Evolutionary conservation across 495 filamentous ascomycete species (phyloP), one percentile per base, ranked within the genome.

Genomic region (Aspergillus baeticus): DNA sequence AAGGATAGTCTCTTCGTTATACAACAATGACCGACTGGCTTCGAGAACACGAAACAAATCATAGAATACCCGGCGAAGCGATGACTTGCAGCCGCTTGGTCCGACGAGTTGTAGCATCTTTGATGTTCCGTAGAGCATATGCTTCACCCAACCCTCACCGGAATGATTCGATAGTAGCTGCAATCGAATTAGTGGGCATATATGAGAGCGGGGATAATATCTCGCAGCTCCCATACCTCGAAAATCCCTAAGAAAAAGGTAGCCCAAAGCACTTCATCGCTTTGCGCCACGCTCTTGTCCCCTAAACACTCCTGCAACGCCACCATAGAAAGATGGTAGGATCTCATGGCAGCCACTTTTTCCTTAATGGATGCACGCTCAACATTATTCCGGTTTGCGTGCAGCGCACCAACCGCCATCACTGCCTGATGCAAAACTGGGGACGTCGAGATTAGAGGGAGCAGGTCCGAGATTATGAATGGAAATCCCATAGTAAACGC

Each of bases 211-310:
- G 37, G 17, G 37, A 17, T 18, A 41, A 41, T 41, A 6, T 17
- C 37, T 15, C 18, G 6, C 31, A 51, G 15, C 13, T 18, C 10
- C 13, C 48, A 23, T 51, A 51, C 48, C 33, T 51, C 48, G 23
- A 51, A 51, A 21, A 51, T 15, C 29, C 48, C 48, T 26, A 51
- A 22, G 48, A 51, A 51, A 51, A 51, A 37, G 14, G 48, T 51
- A 17, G 48, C 22, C 48, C 48, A 51, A 11, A 51, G 34, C 39
- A 37, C 37, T 15, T 23, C 48, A 22, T 51, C 48, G 10, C 33
- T 36, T 23, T 51, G 29, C 18, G 23, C 5, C 10, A 36, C 33
- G 22, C 39, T 39, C 3, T 17, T 23, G 21, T 29, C 45, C 6
- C 37, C 37, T 23, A 48, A 35, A 18, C 45, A 48, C 33, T 22